Base-by-base conservation (phyloP, 2,329 filamentous ascomycete species). In the Curvularia sp. region DNA sequence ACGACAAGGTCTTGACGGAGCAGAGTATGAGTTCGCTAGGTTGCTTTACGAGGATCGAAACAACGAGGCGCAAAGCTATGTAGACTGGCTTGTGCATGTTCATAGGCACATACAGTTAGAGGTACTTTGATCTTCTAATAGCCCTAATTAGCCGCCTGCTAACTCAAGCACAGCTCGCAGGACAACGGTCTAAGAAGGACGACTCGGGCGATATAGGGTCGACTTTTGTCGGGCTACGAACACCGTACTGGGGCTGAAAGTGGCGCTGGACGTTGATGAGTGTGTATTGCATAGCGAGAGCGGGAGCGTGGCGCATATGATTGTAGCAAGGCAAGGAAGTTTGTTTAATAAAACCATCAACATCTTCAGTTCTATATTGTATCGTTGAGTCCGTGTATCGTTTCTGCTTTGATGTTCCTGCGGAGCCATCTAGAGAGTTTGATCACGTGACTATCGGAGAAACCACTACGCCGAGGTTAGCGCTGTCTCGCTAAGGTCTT, bases 51-150 rank as follows among this genome's bases (percentile, higher is more conserved):
- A 99, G 79, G 95, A 99, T 74, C 86, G 95, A 65, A 98, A 98
- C 77, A 97, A 97, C 67, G 95, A 99, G 80, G 95, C 95, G 34
- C 93, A 96, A 80, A 96, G 91, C 74, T 99, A 98, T 78, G 95
- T 98, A 32, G 95, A 99, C 80, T 99, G 95, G 95, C 83, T 99
- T 71, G 95, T 99, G 57, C 91, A 97, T 78, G 85, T 98, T 62
- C 95, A 99, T 79, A 89, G 94, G 69, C 89, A 91, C 67, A 95
- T 99, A 64, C 93, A 97, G 75, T 82, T 97, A 64, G 95, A 99
- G 77, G 81, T 82, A 74, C 69, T 75, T 70, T 61, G 39, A 47
- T 32, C 27, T 39, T 8, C 13, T 23, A 9, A 23, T 49, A 18
- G 30, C 5, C 34, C 25, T 18, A 36, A 19, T 9, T 34, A 2